Base-by-base conservation (phyloP, 2,329 filamentous ascomycete genomes). In the Sphaerulina populicola region DNA sequence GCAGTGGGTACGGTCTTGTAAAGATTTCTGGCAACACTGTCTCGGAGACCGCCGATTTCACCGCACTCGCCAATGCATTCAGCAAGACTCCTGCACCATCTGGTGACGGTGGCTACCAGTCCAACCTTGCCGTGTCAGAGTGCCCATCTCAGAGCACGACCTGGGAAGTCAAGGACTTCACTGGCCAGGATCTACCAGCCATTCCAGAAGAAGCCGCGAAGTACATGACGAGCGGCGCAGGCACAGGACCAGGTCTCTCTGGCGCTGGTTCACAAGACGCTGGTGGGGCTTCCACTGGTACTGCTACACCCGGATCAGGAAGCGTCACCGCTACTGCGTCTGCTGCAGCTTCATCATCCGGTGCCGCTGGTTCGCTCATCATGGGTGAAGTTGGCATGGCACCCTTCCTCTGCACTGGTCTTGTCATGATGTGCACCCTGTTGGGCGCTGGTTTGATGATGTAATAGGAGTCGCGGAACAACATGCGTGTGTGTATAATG, bases 1-100 rank as follows among this genome's bases (percentile, higher is more conserved):
- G 77, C 55, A 88, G 83, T 72, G 77, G 83, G 41, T 97, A 82
- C 70, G 91, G 90, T 58, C 83, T 94, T 53, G 88, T 90, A 66
- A 72, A 79, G 52, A 74, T 93, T 64, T 65, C 69, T 42, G 78
- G 76, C 57, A 62, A 68, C 57, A 62, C 69, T 66, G 70, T 69
- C 27, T 77, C 86, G 52, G 72, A 72, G 30, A 71, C 76, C 31
- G 56, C 69, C 37, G 86, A 91, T 64, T 94, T 83, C 70, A 67
- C 71, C 42, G 71, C 73, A 44, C 73, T 83, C 51, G 73, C 77
- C 70, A 62, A 62, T 8, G 76, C 76, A 30, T 74, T 78, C 60
- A 56, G 66, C 1, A 71, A 72, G 55, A 78, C 76, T 58, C 63
- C 70, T 45, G 70, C 73, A 63, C 79, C 80, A 40, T 54, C 58